Evolutionary conservation across 2,329 filamentous ascomycete species (phyloP), one percentile per base, ranked within the genome.

Genomic region (Fusarium lateritium): DNA sequence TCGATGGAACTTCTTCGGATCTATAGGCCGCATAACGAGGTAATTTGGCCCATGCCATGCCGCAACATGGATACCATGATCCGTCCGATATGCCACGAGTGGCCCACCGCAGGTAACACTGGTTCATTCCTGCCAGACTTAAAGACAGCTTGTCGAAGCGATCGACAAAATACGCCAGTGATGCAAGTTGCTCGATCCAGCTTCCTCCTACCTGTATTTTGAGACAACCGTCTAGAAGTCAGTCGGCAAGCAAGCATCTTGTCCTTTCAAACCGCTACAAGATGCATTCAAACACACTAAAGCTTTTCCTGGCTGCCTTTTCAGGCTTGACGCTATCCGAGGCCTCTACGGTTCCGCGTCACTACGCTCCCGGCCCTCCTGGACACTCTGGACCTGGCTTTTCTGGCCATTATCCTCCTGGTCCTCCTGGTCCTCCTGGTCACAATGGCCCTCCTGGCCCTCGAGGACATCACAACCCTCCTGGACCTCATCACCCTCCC

Each of bases 261-360:
- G 36, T 40, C 45, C 28, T 54, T 24, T 26, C 40, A 55, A 21
- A n/a, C 42, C 24, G 34, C 19, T 10, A 19, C 45, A 34, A 56
- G 42, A 73, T 73, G 70, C 42, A 50, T 52, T 62, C 58, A 24
- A 56, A 60, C 54, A 55, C 47, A 31, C 47, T 64, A 49, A 71
- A 47, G 36, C 40, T 71, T 21, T 38, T 73, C 42, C 42, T 73
- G 43, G 62, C 65, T 38, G 42, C 58, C 19, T 50, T 69, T 13
- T 38, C 70, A 31, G 55, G 58, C 39, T 15, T 67, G 34, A 36
- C 56, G 3, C 22, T 66, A 8, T 57, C 60, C 10, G 58, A 67
- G 21, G 46, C 67, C 15, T 52, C 50, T n/a, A 40, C 39, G 28
- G 38, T 54, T 8, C 40, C 65, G 4, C 53, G 39, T 43, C 24